Base-by-base conservation (phyloP, 164 flowering plant species). In the Chimonanthus salicifolius region DNA sequence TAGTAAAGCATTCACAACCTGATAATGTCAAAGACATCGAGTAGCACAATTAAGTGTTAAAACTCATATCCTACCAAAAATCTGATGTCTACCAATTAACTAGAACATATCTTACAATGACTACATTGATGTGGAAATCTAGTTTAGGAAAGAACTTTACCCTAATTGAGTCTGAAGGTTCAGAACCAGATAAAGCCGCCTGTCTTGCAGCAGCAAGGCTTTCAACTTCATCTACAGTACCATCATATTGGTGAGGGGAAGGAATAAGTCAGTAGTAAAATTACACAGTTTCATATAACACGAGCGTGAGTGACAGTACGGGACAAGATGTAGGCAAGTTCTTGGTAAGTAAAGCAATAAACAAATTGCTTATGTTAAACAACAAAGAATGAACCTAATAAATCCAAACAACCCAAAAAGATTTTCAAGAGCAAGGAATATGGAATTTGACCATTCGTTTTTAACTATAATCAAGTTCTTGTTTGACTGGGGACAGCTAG, bases 171-270 rank as follows among this genome's bases (percentile, higher is more conserved):
- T 92, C 98, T 71, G 99, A 94, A 74, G 98, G 99, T 79, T 96
- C 99, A 10, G 99, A 96, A 47, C 99, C 98, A 80, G 99, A 96
- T 77, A 94, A 85, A 68, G 99, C 99, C 78, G 99, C 95, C 72
- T 89, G 88, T 82, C 99, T 87, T 50, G 99, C 98, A 80, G 99
- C 95, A 76, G 99, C 98, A 72, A 96, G 95, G 74, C 99, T 96
- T 90, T 96, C 99, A 76, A 96, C 97, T 88, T 96, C 99, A 88
- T 96, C 99, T 96, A 85, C 74, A 82, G 62, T 71, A 84, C 70
- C 47, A 72, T 1, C 43, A 70, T 51, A 44, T 8, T 2, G 71
- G 58, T 50, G 43, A 67, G 20, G 74, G 6, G 62, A 11, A 49
- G 46, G 4, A 47, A 47, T 8, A 47, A 21, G 46, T 2, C 21